These are phyloP conservation scores for Phascolomyces articulosus DNA, from an alignment of 371 early-diverging fungal species.

Conservation along the genomic window DNA sequence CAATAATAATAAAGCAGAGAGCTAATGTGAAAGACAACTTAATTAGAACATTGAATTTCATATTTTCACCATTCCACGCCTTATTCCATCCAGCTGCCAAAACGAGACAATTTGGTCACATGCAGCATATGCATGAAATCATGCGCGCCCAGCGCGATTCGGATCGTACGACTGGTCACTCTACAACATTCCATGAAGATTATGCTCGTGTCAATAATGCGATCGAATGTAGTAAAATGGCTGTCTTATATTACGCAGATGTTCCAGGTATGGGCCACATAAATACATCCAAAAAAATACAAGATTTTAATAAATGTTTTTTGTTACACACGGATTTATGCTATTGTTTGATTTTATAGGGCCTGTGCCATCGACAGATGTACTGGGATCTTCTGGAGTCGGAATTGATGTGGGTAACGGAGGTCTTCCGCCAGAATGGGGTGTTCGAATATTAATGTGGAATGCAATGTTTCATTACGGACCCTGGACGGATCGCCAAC, in stretches of 20 bases:
- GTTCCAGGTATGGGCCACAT: constrained; percentile 56
- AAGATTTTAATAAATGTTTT: too few relatives aligned
- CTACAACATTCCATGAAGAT: constrained; percentile 57
- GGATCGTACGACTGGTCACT: constrained; percentile 6
- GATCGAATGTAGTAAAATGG: constrained; percentile 65
- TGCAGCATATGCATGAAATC: constrained; percentile 55
- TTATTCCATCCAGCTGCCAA: constrained; percentile 24
- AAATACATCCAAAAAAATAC: too few relatives aligned
- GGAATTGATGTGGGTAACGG: constrained; percentile 60
- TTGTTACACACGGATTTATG: too few relatives aligned
- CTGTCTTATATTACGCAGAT: constrained; percentile 72
- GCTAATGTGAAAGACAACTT: not conserved
- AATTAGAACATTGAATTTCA: constrained; percentile 8
- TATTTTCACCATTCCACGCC: constrained; percentile 8
- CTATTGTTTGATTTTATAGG: constrained; percentile 36
- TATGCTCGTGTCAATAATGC: constrained; percentile 76
- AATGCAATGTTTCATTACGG: constrained; percentile 78
- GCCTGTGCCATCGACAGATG: constrained; percentile 46
- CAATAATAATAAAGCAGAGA: not conserved
- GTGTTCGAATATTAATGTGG: constrained; percentile 61
- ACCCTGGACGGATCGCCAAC: constrained; percentile 89
- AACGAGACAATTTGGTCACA: constrained; percentile 35
- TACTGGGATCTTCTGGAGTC: constrained; percentile 29
- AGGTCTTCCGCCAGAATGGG: constrained; percentile 76
- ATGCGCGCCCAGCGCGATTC: constrained; percentile 42